phyloP scores from a whole-genome alignment of 75 land plant genomes.

The Sequoia sempervirens region DNA sequence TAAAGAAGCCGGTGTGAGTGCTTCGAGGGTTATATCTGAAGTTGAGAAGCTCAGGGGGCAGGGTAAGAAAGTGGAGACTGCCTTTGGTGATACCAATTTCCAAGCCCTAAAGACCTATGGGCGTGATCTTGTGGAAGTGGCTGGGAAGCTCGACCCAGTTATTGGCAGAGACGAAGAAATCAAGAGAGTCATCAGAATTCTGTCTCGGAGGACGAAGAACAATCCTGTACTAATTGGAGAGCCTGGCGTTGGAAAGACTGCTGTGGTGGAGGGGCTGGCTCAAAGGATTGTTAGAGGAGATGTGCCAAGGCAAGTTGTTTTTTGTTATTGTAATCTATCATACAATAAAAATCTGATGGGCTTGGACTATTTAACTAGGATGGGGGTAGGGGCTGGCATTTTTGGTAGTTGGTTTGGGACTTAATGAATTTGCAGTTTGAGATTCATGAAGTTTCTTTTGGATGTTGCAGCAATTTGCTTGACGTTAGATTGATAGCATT shows the following conservation, averaged over 20 bases:
- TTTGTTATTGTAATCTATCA: not conserved
- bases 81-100: conserved; percentile 83
- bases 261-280: conserved; percentile 93
- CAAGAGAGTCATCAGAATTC: conserved; percentile 73
- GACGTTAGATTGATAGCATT: conserved; percentile 85
- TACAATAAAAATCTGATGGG: no score
- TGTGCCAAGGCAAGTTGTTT: conserved; percentile 55
- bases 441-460: no score
- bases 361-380: no score
- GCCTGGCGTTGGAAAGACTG: conserved; percentile 96
- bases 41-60: conserved; percentile 83
- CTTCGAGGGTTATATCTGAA: conserved; percentile 60
- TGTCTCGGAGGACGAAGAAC: conserved; percentile 91
- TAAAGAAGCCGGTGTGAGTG: conserved; percentile 68
- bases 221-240: conserved; percentile 95
- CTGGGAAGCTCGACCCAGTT: conserved; percentile 94
- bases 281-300: conserved; percentile 94
- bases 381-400: no score
- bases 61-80: conserved; percentile 84
- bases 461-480: conserved; percentile 50
- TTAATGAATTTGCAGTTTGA: no score
- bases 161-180: conserved; percentile 97
- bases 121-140: conserved; percentile 83
- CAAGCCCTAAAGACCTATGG: conserved; percentile 95
- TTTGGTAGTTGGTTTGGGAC: no score